These are phyloP conservation scores for Geotrichum australiense DNA, from an alignment of 1,139 yeast genomes.

Conservation along the genomic window DNA sequence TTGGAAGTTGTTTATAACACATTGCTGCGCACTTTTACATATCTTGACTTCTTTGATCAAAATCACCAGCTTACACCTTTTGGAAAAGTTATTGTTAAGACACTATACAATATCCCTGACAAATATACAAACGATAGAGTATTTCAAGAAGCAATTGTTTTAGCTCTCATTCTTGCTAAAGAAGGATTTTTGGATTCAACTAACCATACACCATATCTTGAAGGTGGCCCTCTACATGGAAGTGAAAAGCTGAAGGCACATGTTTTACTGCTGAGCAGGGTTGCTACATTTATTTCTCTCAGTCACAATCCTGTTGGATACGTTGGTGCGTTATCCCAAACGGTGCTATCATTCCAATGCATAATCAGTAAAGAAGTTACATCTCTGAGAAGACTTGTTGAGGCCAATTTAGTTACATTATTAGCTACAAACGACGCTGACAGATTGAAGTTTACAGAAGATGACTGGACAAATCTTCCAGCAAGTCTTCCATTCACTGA, in stretches of 20 bases:
- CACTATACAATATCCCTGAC: constrained; percentile 20
- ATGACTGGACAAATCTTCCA: constrained; percentile 54
- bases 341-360: constrained; percentile 59
- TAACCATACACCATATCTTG: constrained; percentile 24
- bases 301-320: constrained; percentile 52
- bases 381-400: constrained; percentile 50
- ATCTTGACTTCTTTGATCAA: constrained; percentile 49
- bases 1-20: constrained; percentile 36
- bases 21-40: constrained; percentile 49
- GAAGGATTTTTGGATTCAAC: constrained; percentile 22
- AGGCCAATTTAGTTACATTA: constrained; percentile 46
- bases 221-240: constrained; percentile 34
- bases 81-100: constrained; percentile 47
- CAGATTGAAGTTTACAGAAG: constrained; percentile 32
- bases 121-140: constrained; percentile 13
- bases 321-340: constrained; percentile 65
- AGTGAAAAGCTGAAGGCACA: constrained; percentile 33
- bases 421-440: constrained; percentile 50
- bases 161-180: constrained; percentile 30
- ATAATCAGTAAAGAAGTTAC: constrained; percentile 49
- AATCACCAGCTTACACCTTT: constrained; percentile 43
- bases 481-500: constrained; percentile 55
- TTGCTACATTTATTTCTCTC: constrained; percentile 50
- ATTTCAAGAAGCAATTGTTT: constrained; percentile 27
- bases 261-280: constrained; percentile 49